Evolutionary conservation across 2,329 filamentous ascomycete species (phyloP).

Genomic region (Exophiala alcalophila): DNA sequence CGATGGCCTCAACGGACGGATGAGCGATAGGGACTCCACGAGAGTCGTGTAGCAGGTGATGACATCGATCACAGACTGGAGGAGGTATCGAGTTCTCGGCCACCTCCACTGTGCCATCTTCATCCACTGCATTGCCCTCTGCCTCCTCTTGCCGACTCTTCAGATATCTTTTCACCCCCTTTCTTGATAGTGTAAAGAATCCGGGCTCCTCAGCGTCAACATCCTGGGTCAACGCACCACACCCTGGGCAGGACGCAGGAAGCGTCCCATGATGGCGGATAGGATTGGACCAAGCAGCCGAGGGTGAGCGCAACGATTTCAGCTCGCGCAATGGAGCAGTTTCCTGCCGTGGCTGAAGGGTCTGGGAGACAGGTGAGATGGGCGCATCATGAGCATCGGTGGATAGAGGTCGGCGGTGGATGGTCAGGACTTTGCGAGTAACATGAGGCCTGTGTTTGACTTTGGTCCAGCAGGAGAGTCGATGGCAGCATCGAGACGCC

Average conservation of each 20-base stretch:
- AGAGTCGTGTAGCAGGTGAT: conserved; percentile 74
- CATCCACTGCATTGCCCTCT: conserved; percentile 6
- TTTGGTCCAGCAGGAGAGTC: not conserved
- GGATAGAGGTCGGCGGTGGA: no score
- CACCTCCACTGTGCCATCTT: conserved; percentile 8
- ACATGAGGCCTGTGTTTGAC: no score
- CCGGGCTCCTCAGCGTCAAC: conserved; percentile 55
- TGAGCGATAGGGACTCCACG: conserved; percentile 70
- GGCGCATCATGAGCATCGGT: no score
- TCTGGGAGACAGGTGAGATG: no score
- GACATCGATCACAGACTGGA: conserved; percentile 83
- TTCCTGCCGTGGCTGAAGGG: no score
- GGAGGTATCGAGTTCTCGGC: conserved; percentile 3
- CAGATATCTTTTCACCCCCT: conserved; percentile 43
- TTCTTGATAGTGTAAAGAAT: conserved; percentile 54
- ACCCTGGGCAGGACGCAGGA: conserved; percentile 59
- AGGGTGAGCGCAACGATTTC: no score
- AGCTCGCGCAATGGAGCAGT: no score
- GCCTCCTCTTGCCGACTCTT: conserved; percentile 7
- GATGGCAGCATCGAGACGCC: not conserved
- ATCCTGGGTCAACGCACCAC: conserved; percentile 60
- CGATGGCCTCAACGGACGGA: conserved; percentile 75
- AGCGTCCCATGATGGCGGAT: no score
- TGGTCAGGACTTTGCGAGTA: no score
- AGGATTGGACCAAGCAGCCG: no score